Percentiles rank a stretch among this genome's conserved stretches.
phyloP scores from a whole-genome alignment of 371 early-diverging fungal species.

The Umbelopsis sp. region DNA sequence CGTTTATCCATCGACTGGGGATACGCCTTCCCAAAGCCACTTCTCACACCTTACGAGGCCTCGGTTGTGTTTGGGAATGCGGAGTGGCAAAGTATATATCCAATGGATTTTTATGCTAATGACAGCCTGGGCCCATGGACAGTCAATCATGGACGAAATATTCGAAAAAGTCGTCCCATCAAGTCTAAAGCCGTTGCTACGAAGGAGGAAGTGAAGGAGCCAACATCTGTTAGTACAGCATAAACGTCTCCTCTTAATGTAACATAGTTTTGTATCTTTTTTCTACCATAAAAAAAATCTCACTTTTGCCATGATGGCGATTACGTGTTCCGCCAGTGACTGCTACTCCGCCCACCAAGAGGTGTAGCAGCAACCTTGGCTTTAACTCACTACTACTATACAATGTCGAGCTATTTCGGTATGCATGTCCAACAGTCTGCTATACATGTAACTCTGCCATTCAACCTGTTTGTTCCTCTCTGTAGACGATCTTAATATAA shows the following conservation, averaged over 20 bases:
- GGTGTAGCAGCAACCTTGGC: too few species aligned
- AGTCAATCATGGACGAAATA: slow-evolving; percentile 77
- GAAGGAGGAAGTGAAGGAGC: not conserved
- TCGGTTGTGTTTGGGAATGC: slow-evolving; percentile 80
- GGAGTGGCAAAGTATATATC: slow-evolving; percentile 87
- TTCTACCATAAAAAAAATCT: not conserved
- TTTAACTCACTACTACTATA: not conserved
- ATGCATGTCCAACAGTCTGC: not conserved
- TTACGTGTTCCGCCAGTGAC: slow-evolving; percentile 11
- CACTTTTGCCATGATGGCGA: not conserved
- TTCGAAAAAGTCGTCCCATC: slow-evolving; percentile 22
- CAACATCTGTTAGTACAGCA: slow-evolving; percentile 2
- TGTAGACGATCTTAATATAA: slow-evolving; percentile 16
- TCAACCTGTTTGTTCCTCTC: too few species aligned
- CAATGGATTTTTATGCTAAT: slow-evolving; percentile 97
- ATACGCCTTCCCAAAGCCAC: slow-evolving; percentile 91
- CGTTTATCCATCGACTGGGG: slow-evolving; percentile 99
- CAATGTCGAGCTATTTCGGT: slow-evolving; percentile 16
- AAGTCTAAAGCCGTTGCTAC: slow-evolving; percentile 23
- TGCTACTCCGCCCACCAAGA: not conserved
- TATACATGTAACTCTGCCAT: not conserved
- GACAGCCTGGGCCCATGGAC: slow-evolving; percentile 95
- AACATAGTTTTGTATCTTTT: not conserved
- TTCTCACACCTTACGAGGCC: slow-evolving; percentile 97
- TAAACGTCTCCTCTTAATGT: not conserved